Percentiles rank a stretch among this genome's conserved stretches.
Conservation (phyloP, 2,329 filamentous ascomycete species). For the Celoporthe dispersa region DNA sequence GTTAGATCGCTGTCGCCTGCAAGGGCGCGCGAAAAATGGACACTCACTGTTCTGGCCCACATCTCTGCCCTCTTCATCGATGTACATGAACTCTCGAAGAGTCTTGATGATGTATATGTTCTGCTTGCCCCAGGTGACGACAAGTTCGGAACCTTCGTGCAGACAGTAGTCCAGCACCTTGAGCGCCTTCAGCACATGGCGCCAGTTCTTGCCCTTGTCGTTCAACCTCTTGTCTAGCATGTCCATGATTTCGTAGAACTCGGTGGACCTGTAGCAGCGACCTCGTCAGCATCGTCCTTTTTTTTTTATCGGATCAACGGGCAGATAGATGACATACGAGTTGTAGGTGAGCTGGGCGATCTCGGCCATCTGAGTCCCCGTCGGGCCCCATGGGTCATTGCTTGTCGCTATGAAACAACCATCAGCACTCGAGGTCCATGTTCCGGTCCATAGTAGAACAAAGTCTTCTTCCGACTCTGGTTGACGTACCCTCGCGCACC, state of each 20-base stretch:
- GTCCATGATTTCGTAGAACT: slow-evolving; percentile 99
- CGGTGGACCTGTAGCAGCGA: slow-evolving; percentile 69
- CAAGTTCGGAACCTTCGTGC: slow-evolving; percentile 93
- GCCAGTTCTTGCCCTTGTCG: slow-evolving; percentile 99
- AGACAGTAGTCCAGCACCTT: slow-evolving; percentile 98
- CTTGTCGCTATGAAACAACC: slow-evolving; percentile 75
- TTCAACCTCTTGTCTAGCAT: slow-evolving; percentile 99
- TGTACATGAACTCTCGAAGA: slow-evolving; percentile 92
- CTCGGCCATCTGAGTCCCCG: slow-evolving; percentile 97
- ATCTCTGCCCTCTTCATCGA: slow-evolving; percentile 93
- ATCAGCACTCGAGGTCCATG: slow-evolving; percentile 36
- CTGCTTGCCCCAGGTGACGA: slow-evolving; percentile 97
- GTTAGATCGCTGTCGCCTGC: slow-evolving; percentile 27
- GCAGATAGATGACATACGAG: slow-evolving; percentile 66
- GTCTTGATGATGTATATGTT: slow-evolving; percentile 99
- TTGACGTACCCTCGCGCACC: slow-evolving; percentile 85
- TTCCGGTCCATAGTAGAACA: slow-evolving; percentile 12
- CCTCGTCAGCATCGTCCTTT: slow-evolving; percentile 19
- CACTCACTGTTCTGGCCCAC: slow-evolving; percentile 89
- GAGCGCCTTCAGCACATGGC: slow-evolving; percentile 94
- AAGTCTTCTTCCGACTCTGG: background rate
- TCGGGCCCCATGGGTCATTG: slow-evolving; percentile 98
- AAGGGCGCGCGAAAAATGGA: too few relatives aligned
- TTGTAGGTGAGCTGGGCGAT: slow-evolving; percentile 98
- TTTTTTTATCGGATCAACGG: background rate